A percentile compares a stretch with the other conserved stretches of the same genome.
Conservation (phyloP, 1,284 basidiomycete genomes). For the Sporisorium sorghi region DNA sequence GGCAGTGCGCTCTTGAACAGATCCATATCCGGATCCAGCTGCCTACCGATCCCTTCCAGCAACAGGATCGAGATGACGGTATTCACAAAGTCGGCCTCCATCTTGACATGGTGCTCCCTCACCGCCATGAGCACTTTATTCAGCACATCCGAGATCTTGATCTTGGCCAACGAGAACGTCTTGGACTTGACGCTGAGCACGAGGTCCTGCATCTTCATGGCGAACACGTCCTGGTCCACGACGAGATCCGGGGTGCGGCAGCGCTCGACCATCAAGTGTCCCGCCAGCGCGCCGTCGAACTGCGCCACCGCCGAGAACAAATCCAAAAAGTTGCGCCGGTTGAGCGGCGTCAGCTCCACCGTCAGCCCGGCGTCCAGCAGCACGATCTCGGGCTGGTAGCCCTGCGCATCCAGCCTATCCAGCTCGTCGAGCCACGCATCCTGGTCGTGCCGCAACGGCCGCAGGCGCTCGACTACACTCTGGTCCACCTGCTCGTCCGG, state of each 20-base stretch:
- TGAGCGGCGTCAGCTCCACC: constrained; percentile 82
- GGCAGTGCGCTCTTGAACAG: constrained; percentile 66
- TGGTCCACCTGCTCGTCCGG: constrained; percentile 72
- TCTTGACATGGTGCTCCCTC: constrained; percentile 92
- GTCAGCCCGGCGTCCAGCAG: constrained; percentile 97
- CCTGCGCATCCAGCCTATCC: constrained; percentile 75
- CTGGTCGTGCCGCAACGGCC: constrained; percentile 73
- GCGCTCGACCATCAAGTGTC: constrained; percentile 94
- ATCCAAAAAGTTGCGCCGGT: constrained; percentile 93
- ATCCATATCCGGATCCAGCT: constrained; percentile 90
- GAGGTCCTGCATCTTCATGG: constrained; percentile 95
- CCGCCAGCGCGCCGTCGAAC: constrained; percentile 95
- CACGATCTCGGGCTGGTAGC: constrained; percentile 92
- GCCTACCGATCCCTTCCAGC: constrained; percentile 94
- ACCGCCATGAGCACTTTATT: constrained; percentile 89
- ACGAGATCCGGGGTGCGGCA: constrained; percentile 92
- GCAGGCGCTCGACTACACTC: constrained; percentile 78
- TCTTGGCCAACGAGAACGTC: constrained; percentile 93
- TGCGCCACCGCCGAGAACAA: constrained; percentile 94
- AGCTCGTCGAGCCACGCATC: constrained; percentile 81
- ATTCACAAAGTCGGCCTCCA: constrained; percentile 98
- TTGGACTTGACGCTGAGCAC: constrained; percentile 92
- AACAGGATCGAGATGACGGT: constrained; percentile 94
- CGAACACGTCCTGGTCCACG: constrained; percentile 91
- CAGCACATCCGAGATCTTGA: constrained; percentile 94